Percentiles rank a stretch among this genome's conserved stretches.
Conservation (phyloP, 805 yeast genomes). For the Ogataea pini region DNA sequence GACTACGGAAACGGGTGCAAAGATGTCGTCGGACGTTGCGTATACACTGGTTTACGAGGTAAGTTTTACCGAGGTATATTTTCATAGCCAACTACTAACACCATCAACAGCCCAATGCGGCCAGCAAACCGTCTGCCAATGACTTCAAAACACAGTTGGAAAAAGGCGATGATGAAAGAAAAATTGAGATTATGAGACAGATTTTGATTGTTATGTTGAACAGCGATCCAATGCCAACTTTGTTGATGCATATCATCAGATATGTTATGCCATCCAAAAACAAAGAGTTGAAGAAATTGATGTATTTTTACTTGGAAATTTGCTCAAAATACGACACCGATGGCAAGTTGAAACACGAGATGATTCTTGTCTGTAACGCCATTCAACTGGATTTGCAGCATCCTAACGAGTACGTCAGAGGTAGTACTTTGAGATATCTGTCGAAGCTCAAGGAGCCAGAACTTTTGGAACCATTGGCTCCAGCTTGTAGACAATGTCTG, state of each 20-base stretch:
- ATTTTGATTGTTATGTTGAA: slow-evolving; percentile 84
- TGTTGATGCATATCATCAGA: slow-evolving; percentile 95
- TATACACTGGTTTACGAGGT: slow-evolving; percentile 78
- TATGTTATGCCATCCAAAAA: slow-evolving; percentile 95
- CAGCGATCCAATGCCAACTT: slow-evolving; percentile 89
- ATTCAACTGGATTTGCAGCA: slow-evolving; percentile 96
- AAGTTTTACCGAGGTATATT: slow-evolving; percentile 16
- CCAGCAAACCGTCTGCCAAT: slow-evolving; percentile 59
- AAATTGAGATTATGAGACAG: slow-evolving; percentile 86
- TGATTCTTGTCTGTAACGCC: slow-evolving; percentile 98
- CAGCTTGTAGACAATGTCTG: slow-evolving; percentile 85
- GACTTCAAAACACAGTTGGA: slow-evolving; percentile 81
- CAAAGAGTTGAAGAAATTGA: slow-evolving; percentile 86
- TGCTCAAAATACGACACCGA: slow-evolving; percentile 87
- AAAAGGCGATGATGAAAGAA: slow-evolving; percentile 84
- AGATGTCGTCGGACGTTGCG: slow-evolving; percentile 43
- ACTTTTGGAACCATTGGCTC: slow-evolving; percentile 91
- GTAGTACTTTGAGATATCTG: slow-evolving; percentile 89
- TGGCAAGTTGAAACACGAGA: slow-evolving; percentile 95
- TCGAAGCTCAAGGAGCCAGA: slow-evolving; percentile 91
- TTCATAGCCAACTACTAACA: background rate
- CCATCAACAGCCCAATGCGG: slow-evolving; percentile 53
- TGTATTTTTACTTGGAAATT: slow-evolving; percentile 97
- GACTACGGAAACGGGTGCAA: background rate
- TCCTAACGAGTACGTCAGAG: slow-evolving; percentile 96